Evolutionary conservation across 768 basidiomycete genomes (phyloP).

Genomic region (Boletus rubropictus): DNA sequence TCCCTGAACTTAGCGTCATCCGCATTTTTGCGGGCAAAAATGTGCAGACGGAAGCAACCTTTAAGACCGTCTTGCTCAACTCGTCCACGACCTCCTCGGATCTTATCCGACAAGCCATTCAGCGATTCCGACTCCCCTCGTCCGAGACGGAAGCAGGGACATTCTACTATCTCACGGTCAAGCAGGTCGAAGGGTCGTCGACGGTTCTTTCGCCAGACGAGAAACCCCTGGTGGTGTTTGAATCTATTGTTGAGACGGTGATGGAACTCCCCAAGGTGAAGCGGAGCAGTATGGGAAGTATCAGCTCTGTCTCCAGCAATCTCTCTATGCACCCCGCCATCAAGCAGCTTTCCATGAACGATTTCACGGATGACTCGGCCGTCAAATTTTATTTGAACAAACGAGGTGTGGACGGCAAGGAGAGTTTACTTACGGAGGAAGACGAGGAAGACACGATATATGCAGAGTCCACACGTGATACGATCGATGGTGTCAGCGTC

Average conservation of each 20-base stretch:
- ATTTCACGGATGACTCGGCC: slow-evolving; percentile 93
- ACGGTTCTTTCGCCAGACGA: slow-evolving; percentile 68
- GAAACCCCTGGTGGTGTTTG: slow-evolving; percentile 85
- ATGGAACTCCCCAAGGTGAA: slow-evolving; percentile 83
- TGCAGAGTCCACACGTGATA: slow-evolving; percentile 33
- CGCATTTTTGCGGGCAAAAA: slow-evolving; percentile 92
- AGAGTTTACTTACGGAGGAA: slow-evolving; percentile 42
- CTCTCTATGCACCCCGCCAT: slow-evolving; percentile 95
- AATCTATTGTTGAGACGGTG: slow-evolving; percentile 76
- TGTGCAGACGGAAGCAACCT: slow-evolving; percentile 90
- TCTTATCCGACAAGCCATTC: slow-evolving; percentile 86
- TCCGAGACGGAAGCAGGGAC: slow-evolving; percentile 47
- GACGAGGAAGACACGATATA: slow-evolving; percentile 37
- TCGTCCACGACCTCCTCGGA: slow-evolving; percentile 78
- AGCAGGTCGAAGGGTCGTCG: slow-evolving; percentile 85
- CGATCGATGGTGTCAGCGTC: slow-evolving; percentile 21
- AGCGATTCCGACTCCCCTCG: slow-evolving; percentile 80
- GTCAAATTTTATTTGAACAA: slow-evolving; percentile 96
- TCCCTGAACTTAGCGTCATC: slow-evolving; percentile 88
- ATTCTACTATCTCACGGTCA: slow-evolving; percentile 86
- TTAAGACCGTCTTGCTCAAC: slow-evolving; percentile 95
- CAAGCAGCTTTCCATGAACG: slow-evolving; percentile 90
- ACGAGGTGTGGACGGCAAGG: slow-evolving; percentile 39
- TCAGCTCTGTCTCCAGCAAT: slow-evolving; percentile 89
- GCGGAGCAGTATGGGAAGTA: slow-evolving; percentile 87